Percentiles rank a stretch among this genome's conserved stretches.
Conservation (phyloP, 2,329 filamentous ascomycete species). For the Cryoendolithus antarcticus region DNA sequence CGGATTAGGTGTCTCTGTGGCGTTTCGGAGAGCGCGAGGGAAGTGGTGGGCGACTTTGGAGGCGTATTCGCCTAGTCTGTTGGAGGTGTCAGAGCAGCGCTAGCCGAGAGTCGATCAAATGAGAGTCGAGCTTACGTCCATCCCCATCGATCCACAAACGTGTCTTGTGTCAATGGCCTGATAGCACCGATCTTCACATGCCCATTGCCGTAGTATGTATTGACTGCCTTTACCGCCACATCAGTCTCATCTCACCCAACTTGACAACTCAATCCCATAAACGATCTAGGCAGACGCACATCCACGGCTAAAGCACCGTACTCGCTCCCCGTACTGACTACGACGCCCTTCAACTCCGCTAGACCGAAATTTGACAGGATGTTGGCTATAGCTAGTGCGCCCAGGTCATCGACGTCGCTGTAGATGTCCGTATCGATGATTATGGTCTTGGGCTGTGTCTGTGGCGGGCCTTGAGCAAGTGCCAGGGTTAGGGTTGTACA, state of each 20-base stretch:
- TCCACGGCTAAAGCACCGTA: slow-evolving; percentile 11
- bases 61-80: slow-evolving; percentile 10
- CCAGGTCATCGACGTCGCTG: slow-evolving; percentile 13
- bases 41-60: slow-evolving; percentile 6
- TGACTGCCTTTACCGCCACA: too few relatives aligned
- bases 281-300: neutral
- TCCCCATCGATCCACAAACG: slow-evolving; percentile 2
- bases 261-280: too few relatives aligned
- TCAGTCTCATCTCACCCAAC: too few relatives aligned
- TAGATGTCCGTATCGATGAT: slow-evolving; percentile 23
- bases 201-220: slow-evolving; percentile 4
- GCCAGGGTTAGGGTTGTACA: too few relatives aligned
- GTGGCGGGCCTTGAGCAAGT: neutral
- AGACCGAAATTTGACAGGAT: slow-evolving; percentile 11
- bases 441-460: slow-evolving; percentile 29
- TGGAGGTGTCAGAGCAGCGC: too few relatives aligned
- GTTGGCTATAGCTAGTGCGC: slow-evolving; percentile 13
- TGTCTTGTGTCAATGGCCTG: slow-evolving; percentile 10
- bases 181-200: slow-evolving; percentile 11
- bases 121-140: too few relatives aligned
- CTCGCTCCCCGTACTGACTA: slow-evolving; percentile 10
- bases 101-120: too few relatives aligned
- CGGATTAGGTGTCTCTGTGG: slow-evolving; percentile 7
- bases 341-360: slow-evolving; percentile 8
- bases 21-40: slow-evolving; percentile 3